Conservation (phyloP, 768 basidiomycete species). For the Boletales sp. region DNA sequence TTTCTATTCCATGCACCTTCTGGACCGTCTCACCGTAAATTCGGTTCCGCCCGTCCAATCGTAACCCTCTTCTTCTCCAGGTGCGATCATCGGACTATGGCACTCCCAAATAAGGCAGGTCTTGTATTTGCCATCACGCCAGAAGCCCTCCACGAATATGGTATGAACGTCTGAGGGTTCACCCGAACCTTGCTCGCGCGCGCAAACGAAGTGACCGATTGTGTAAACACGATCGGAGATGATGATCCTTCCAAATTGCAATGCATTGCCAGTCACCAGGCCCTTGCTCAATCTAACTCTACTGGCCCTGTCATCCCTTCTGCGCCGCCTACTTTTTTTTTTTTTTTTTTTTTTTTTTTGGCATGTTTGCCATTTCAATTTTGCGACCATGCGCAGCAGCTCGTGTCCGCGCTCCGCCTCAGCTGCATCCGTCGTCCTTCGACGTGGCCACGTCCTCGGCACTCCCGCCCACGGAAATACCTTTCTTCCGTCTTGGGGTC, state of each 20-base stretch:
- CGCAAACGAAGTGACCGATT: background rate
- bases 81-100: background rate
- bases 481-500: background rate
- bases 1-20: too few relatives aligned
- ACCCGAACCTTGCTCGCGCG: background rate
- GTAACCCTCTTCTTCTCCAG: background rate
- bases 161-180: background rate
- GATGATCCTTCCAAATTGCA: background rate
- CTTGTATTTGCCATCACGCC: constrained; percentile 1
- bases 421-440: too few relatives aligned
- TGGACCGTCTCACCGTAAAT: too few relatives aligned
- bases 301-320: background rate
- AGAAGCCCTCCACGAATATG: background rate
- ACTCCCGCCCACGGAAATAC: background rate
- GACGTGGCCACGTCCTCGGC: background rate
- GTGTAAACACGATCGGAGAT: background rate
- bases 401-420: too few relatives aligned
- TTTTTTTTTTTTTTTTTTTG: too few relatives aligned
- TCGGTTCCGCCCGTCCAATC: background rate
- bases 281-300: background rate
- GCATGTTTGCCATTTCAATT: background rate
- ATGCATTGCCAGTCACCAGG: background rate
- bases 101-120: background rate
- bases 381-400: background rate
- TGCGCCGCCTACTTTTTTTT: too few relatives aligned